A percentile compares a stretch with the other conserved stretches of the same genome.
These are phyloP conservation scores for Angomonas deanei DNA, from an alignment of 208 protist genomes.

Conservation along the genomic window DNA sequence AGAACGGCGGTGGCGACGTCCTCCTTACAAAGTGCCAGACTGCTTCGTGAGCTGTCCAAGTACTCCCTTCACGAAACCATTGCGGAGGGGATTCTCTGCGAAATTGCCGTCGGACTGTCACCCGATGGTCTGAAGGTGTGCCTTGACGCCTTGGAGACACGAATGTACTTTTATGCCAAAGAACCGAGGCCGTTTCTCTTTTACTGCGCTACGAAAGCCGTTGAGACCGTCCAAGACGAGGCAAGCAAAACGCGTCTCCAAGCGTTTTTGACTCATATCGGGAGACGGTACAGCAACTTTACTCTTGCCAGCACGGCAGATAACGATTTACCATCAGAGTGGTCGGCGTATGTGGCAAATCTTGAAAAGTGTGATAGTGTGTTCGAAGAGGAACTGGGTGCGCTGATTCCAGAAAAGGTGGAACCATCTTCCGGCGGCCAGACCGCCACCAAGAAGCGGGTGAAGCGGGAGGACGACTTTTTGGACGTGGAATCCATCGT, in stretches of 20 bases:
- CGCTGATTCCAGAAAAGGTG: not conserved
- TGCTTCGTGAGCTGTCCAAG: slow-evolving; percentile 73
- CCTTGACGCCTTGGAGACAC: slow-evolving; percentile 60
- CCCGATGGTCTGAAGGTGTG: slow-evolving; percentile 29
- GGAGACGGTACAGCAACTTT: no score
- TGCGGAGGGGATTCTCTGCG: slow-evolving; percentile 57
- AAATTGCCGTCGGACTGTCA: slow-evolving; percentile 34
- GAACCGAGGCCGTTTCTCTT: slow-evolving; percentile 62
- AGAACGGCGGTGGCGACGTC: slow-evolving; percentile 29
- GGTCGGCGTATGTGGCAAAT: not conserved
- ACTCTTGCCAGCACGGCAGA: slow-evolving; percentile 1
- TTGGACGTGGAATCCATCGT: slow-evolving; percentile 60
- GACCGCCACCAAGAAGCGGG: slow-evolving; percentile 32
- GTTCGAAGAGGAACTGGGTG: not conserved
- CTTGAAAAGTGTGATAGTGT: slow-evolving; percentile 11
- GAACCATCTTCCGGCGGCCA: not conserved
- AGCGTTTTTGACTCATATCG: slow-evolving; percentile 41
- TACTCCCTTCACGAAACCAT: slow-evolving; percentile 84
- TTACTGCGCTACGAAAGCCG: slow-evolving; percentile 27
- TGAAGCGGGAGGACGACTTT: slow-evolving; percentile 28
- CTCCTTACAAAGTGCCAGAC: slow-evolving; percentile 70
- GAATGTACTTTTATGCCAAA: slow-evolving; percentile 85
- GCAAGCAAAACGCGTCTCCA: slow-evolving; percentile 16
- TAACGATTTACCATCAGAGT: not conserved
- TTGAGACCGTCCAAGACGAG: slow-evolving; percentile 5